Conservation (phyloP, 169 alveolate genomes). For the Cryptosporidium bovis region DNA sequence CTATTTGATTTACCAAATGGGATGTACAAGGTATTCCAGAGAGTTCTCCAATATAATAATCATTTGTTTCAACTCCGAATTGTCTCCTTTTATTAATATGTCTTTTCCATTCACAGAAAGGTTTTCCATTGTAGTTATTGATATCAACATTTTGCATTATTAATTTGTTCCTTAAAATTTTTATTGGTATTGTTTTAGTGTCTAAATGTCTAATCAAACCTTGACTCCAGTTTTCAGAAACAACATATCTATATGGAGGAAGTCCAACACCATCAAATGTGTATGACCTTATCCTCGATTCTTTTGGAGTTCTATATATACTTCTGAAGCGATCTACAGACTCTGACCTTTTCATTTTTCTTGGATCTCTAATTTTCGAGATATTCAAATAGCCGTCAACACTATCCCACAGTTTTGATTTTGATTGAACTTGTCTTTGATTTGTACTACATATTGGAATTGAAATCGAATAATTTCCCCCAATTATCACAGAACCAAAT, state of each 20-base stretch:
- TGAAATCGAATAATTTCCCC: conserved; percentile 52
- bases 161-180: conserved; percentile 19
- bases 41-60: conserved; percentile 63
- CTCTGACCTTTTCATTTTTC: conserved; percentile 8
- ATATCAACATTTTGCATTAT: neutral
- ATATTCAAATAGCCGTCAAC: neutral
- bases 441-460: neutral
- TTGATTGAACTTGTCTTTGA: neutral
- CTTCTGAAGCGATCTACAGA: conserved; percentile 56
- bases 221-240: conserved; percentile 71
- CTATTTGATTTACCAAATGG: conserved; percentile 57
- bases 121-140: conserved; percentile 32
- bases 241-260: conserved; percentile 68
- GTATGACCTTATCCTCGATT: conserved; percentile 32
- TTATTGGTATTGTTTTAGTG: conserved; percentile 18
- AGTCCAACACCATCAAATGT: conserved; percentile 67
- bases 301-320: conserved; percentile 4
- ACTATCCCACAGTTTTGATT: conserved; percentile 35
- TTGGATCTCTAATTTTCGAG: conserved; percentile 1
- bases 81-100: conserved; percentile 5
- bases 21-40: conserved; percentile 74
- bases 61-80: conserved; percentile 49
- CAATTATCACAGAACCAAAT: conserved; percentile 27
- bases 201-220: conserved; percentile 38
- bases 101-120: conserved; percentile 51